Evolutionary conservation across 306 rosid species (phyloP).

Genomic region (Prunus davidiana): DNA sequence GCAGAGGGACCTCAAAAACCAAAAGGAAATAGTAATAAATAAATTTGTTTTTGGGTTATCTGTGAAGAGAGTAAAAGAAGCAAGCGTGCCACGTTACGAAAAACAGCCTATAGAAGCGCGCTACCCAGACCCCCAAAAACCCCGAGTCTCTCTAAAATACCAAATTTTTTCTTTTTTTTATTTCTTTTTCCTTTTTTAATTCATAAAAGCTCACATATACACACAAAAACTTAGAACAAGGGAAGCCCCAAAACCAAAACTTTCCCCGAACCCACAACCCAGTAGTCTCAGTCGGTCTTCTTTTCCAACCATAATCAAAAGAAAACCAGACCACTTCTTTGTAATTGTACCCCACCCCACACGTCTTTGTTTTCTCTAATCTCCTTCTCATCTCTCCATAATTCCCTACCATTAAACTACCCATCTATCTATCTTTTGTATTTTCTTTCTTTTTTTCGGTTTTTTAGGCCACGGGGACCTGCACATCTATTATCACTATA

Average conservation of each 20-base stretch:
- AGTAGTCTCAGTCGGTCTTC: slow-evolving; percentile 11
- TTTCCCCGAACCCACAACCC: slow-evolving; percentile 16
- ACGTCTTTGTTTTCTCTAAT: neutral
- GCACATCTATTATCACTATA: slow-evolving; percentile 21
- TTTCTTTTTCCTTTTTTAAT: neutral
- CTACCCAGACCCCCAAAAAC: slow-evolving; percentile 5
- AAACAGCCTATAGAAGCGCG: slow-evolving; percentile 30
- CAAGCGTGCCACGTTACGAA: slow-evolving; percentile 8
- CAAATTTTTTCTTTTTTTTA: neutral
- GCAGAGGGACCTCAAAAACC: neutral
- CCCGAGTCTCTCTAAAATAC: slow-evolving; percentile 14
- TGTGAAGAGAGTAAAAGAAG: neutral
- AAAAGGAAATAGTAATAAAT: neutral
- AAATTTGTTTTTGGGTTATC: neutral
- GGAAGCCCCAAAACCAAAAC: neutral
- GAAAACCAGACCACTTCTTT: slow-evolving; percentile 22
- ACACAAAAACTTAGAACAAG: neutral
- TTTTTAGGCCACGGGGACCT: slow-evolving; percentile 59
- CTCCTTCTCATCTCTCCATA: neutral
- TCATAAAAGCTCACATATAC: neutral
- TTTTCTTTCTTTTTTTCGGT: slow-evolving; percentile 2
- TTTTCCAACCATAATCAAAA: slow-evolving; percentile 7
- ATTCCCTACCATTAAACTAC: too few species aligned
- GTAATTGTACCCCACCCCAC: slow-evolving; percentile 18
- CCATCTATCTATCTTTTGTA: neutral